A percentile compares a stretch with the other conserved stretches of the same genome.
phyloP scores from a whole-genome alignment of 225 moss, liverwort and hornwort genomes.

The Bryoerythrophyllum caledonicum region DNA sequence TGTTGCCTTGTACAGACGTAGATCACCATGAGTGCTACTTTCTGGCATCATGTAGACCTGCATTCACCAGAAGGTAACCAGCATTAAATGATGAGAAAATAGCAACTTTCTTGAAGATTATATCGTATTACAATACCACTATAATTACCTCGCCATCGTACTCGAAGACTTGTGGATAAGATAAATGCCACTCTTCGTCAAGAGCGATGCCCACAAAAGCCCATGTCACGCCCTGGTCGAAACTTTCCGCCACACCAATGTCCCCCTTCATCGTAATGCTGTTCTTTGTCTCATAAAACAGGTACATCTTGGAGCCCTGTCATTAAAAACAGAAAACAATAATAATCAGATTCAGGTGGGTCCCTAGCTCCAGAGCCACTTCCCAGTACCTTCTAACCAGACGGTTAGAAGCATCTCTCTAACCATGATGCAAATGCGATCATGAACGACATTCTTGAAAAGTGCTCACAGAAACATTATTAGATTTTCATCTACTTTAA shows the following conservation, averaged over 20 bases:
- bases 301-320: constrained; percentile 67
- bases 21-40: constrained; percentile 66
- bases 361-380: not conserved
- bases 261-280: constrained; percentile 79
- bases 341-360: not conserved
- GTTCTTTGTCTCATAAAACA: constrained; percentile 91
- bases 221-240: constrained; percentile 77
- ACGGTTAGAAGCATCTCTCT: not conserved
- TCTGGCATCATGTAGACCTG: constrained; percentile 99
- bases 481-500: no score
- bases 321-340: constrained; percentile 3
- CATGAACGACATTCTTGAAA: no score
- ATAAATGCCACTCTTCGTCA: constrained; percentile 93
- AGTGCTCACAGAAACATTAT: no score
- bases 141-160: constrained; percentile 65
- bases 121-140: not conserved
- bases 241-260: constrained; percentile 83
- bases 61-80: not conserved
- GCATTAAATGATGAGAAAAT: constrained; percentile 3
- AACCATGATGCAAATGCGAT: no score
- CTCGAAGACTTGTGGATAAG: constrained; percentile 85
- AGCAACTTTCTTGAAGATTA: not conserved
- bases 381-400: constrained; percentile 5
- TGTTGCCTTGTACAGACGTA: constrained; percentile 71
- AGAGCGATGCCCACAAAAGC: constrained; percentile 69